phyloP scores from a whole-genome alignment of 2,329 filamentous ascomycete genomes.

The Penicillium sp. region DNA sequence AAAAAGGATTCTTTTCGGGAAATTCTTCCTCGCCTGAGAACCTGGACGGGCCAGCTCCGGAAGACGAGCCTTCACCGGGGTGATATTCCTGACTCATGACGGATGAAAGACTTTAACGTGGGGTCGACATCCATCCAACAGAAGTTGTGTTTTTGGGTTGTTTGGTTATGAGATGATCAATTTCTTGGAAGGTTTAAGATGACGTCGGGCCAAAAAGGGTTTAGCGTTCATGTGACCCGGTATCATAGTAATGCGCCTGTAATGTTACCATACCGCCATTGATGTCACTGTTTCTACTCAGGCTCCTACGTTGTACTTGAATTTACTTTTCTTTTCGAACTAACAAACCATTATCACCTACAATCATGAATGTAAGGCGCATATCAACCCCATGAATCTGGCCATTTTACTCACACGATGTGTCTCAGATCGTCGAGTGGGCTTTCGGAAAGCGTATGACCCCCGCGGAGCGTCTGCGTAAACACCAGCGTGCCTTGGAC shows the following conservation, averaged over 20 bases:
- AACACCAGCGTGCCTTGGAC: slow-evolving; percentile 92
- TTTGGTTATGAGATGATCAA: slow-evolving; percentile 22
- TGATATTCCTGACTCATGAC: slow-evolving; percentile 47
- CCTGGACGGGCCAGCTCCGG: slow-evolving; percentile 39
- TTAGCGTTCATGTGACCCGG: slow-evolving; percentile 29
- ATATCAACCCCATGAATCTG: background rate
- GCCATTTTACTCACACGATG: slow-evolving; percentile 11
- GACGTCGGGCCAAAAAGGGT: slow-evolving; percentile 23
- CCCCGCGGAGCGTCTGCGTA: slow-evolving; percentile 64
- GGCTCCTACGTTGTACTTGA: slow-evolving; percentile 9
- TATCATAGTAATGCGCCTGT: slow-evolving; percentile 14
- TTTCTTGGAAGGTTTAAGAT: slow-evolving; percentile 20
- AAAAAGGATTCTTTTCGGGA: slow-evolving; percentile 27
- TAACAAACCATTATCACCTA: background rate
- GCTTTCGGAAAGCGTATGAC: slow-evolving; percentile 99
- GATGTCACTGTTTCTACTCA: slow-evolving; percentile 26
- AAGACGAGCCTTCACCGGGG: slow-evolving; percentile 32
- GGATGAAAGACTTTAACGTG: slow-evolving; percentile 9
- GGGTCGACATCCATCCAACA: slow-evolving; percentile 17
- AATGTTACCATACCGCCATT: slow-evolving; percentile 17
- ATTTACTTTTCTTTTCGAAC: background rate
- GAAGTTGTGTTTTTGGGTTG: slow-evolving; percentile 1
- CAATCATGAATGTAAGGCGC: slow-evolving; percentile 43
- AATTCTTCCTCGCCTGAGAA: slow-evolving; percentile 27
- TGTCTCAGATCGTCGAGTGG: slow-evolving; percentile 88